Evolutionary conservation across 306 rosid species (phyloP).

Genomic region (Begonia loranthoides): DNA sequence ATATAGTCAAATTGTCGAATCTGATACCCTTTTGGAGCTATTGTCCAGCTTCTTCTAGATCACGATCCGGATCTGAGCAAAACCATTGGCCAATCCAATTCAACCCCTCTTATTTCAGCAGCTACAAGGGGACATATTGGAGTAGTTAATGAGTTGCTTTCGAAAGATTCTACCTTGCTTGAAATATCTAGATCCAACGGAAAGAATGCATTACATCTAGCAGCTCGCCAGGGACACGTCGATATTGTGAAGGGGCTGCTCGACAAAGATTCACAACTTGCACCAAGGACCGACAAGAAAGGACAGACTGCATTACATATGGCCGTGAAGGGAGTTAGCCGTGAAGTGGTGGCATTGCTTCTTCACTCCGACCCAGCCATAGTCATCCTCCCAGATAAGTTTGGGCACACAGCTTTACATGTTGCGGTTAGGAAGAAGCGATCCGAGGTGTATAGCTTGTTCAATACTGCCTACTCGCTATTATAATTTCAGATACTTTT

Average conservation of each 20-base stretch:
- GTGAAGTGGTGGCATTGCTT: slow-evolving; percentile 60
- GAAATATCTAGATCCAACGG: slow-evolving; percentile 67
- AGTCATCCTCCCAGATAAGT: slow-evolving; percentile 75
- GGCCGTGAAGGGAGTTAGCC: slow-evolving; percentile 79
- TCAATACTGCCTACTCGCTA: too few species aligned
- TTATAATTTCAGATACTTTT: too few species aligned
- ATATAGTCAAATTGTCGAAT: slow-evolving; percentile 1
- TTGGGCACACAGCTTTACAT: slow-evolving; percentile 74
- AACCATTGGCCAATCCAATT: slow-evolving; percentile 66
- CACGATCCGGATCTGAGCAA: slow-evolving; percentile 53
- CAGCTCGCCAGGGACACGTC: slow-evolving; percentile 77
- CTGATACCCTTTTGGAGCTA: slow-evolving; percentile 20
- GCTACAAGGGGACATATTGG: slow-evolving; percentile 60
- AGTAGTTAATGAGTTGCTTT: slow-evolving; percentile 43
- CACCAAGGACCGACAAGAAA: slow-evolving; percentile 73
- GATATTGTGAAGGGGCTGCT: slow-evolving; percentile 42
- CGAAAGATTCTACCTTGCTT: slow-evolving; percentile 38
- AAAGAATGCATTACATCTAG: slow-evolving; percentile 74
- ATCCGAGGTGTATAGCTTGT: slow-evolving; percentile 37
- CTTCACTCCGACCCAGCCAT: slow-evolving; percentile 44
- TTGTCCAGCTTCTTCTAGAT: slow-evolving; percentile 49
- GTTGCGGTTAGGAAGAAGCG: slow-evolving; percentile 88
- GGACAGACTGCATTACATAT: slow-evolving; percentile 81
- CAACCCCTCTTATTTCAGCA: slow-evolving; percentile 76
- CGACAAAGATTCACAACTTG: slow-evolving; percentile 48